Percentiles rank a stretch among this genome's conserved stretches.
Evolutionary conservation across 1,284 basidiomycete species (phyloP).

Genomic region (Kwoniella shivajii): DNA sequence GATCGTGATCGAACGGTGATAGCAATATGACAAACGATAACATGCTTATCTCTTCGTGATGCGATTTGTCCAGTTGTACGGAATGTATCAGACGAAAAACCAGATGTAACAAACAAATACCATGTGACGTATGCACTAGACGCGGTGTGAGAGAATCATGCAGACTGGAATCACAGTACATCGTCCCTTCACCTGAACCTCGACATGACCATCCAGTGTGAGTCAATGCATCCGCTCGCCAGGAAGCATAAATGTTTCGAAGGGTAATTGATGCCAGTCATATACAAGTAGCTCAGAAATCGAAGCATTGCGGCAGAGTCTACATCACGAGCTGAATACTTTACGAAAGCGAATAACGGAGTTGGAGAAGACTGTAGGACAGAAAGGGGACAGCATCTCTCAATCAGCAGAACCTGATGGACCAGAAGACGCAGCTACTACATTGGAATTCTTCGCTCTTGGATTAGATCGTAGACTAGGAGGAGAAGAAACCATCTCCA

Average conservation of each 20-base stretch:
- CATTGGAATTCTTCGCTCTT: conserved; percentile 28
- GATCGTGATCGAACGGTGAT: neutral
- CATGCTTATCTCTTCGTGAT: neutral
- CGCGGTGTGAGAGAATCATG: conserved; percentile 20
- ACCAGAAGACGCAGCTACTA: conserved; percentile 25
- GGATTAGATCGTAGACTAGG: conserved; percentile 25
- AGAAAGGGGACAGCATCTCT: neutral
- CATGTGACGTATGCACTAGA: conserved; percentile 25
- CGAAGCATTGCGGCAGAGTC: conserved; percentile 4
- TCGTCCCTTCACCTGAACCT: too few species aligned
- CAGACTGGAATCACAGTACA: conserved; percentile 19
- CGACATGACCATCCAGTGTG: too few species aligned
- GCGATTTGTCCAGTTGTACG: conserved; percentile 19
- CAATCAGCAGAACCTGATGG: conserved; percentile 15
- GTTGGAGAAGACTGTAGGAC: conserved; percentile 2
- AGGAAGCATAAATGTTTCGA: too few species aligned
- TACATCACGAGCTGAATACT: conserved; percentile 8
- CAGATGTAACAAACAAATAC: conserved; percentile 26
- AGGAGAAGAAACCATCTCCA: neutral
- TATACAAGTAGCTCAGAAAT: conserved; percentile 5
- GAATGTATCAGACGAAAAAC: conserved; percentile 30
- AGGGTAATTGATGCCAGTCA: too few species aligned
- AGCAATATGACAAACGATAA: too few species aligned
- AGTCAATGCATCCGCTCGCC: too few species aligned
- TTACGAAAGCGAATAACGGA: conserved; percentile 10